These are phyloP conservation scores for Penicillium pancosmium DNA, from an alignment of 495 filamentous ascomycete genomes.

Conservation along the genomic window DNA sequence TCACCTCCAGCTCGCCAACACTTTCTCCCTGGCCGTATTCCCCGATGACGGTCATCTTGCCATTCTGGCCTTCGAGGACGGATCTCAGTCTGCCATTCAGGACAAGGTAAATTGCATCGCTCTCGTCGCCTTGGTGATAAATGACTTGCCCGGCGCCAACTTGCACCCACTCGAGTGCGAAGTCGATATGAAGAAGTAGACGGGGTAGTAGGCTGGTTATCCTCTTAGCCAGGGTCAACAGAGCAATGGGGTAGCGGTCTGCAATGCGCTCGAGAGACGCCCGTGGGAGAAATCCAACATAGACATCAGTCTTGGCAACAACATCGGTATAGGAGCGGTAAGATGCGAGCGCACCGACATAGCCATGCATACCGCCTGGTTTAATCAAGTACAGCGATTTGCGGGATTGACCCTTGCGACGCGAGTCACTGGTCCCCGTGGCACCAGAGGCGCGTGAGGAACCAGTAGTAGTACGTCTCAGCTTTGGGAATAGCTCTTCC, in stretches of 20 bases:
- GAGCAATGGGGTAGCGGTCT: slow-evolving; percentile 86
- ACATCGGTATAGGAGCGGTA: slow-evolving; percentile 97
- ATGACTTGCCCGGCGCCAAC: slow-evolving; percentile 93
- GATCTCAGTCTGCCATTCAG: slow-evolving; percentile 87
- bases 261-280: slow-evolving; percentile 87
- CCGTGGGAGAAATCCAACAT: slow-evolving; percentile 91
- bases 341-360: slow-evolving; percentile 89
- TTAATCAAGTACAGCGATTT: slow-evolving; percentile 91
- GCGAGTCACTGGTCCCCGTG: slow-evolving; percentile 39
- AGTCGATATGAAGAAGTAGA: slow-evolving; percentile 96
- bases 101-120: slow-evolving; percentile 97
- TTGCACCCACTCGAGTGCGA: slow-evolving; percentile 97
- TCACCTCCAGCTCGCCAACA: slow-evolving; percentile 93
- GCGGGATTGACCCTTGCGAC: slow-evolving; percentile 54
- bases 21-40: slow-evolving; percentile 98
- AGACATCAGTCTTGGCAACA: slow-evolving; percentile 96
- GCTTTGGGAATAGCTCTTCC: slow-evolving; percentile 51
- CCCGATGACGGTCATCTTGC: slow-evolving; percentile 83
- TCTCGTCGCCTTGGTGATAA: slow-evolving; percentile 92
- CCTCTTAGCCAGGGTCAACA: slow-evolving; percentile 93
- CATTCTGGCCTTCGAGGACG: slow-evolving; percentile 75
- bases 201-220: slow-evolving; percentile 86
- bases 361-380: slow-evolving; percentile 91
- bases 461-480: slow-evolving; percentile 51
- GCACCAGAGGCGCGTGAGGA: slow-evolving; percentile 44